Evolutionary conservation across 2,329 filamentous ascomycete genomes (phyloP).

Genomic region (Fusarium sp.): DNA sequence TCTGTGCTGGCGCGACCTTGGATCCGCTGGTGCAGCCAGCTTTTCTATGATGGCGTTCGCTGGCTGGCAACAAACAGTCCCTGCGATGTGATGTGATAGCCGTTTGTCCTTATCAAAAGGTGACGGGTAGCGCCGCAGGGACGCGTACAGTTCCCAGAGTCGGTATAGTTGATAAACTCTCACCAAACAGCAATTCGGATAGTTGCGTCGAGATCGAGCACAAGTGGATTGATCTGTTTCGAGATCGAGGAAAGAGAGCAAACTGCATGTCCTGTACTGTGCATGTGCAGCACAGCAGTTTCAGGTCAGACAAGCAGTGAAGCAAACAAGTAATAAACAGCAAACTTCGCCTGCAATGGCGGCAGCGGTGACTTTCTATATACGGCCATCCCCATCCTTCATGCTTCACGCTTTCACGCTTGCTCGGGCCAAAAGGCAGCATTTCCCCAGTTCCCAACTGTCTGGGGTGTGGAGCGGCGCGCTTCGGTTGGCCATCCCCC

Average conservation of each 20-base stretch:
- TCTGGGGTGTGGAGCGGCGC: conserved; percentile 41
- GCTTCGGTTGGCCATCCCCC: conserved; percentile 39
- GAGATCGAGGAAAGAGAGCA: conserved; percentile 15
- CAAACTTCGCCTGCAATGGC: conserved; percentile 5
- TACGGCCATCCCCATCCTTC: conserved; percentile 32
- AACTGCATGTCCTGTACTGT: conserved; percentile 9
- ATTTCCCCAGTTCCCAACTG: conserved; percentile 22
- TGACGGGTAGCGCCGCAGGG: conserved; percentile 19
- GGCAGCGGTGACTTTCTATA: conserved; percentile 44
- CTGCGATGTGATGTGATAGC: neutral
- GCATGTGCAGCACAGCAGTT: conserved; percentile 26
- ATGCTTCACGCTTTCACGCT: conserved; percentile 4
- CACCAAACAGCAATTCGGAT: conserved; percentile 15
- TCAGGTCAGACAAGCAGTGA: conserved; percentile 29
- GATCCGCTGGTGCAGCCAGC: conserved; percentile 4
- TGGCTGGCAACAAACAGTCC: neutral
- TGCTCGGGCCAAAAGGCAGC: conserved; percentile 10
- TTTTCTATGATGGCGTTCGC: conserved; percentile 8
- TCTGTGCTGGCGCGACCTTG: conserved; percentile 2
- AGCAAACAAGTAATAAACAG: neutral
- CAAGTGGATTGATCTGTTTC: conserved; percentile 12
- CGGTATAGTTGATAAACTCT: conserved; percentile 3
- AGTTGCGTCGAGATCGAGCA: conserved; percentile 28
- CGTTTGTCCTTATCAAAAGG: conserved; percentile 5
- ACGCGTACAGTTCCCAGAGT: neutral